Conservation (phyloP, 1,139 yeast genomes). For the Lodderomyces metapsilosis region DNA sequence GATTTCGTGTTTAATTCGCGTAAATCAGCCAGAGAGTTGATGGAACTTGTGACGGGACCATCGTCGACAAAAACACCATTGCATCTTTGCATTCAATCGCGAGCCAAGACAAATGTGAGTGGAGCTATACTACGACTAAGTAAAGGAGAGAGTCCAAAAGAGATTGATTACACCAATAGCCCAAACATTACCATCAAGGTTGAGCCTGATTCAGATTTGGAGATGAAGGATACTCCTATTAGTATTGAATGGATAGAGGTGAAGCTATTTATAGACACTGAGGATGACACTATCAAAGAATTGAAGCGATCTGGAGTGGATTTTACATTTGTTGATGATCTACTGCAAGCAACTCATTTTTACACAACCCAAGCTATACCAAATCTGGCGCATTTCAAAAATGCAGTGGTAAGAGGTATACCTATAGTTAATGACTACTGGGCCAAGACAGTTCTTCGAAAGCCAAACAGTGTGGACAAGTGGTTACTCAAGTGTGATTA, state of each 20-base stretch:
- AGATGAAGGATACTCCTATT: conserved; percentile 16
- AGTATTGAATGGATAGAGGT: conserved; percentile 26
- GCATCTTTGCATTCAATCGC: conserved; percentile 24
- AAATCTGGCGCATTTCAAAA: conserved; percentile 15
- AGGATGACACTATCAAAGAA: not conserved
- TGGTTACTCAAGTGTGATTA: conserved; percentile 24
- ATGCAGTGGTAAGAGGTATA: conserved; percentile 26
- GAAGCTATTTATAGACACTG: conserved; percentile 13
- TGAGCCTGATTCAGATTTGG: not conserved
- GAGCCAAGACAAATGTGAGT: conserved; percentile 32
- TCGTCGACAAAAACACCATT: conserved; percentile 20
- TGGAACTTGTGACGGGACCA: conserved; percentile 19
- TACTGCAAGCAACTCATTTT: conserved; percentile 26
- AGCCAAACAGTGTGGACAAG: conserved; percentile 15
- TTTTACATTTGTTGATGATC: conserved; percentile 21
- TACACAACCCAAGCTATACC: conserved; percentile 8
- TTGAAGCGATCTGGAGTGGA: conserved; percentile 17
- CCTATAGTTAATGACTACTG: conserved; percentile 28
- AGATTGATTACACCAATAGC: conserved; percentile 17
- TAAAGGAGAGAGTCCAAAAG: conserved; percentile 18
- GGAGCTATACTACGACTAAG: conserved; percentile 24
- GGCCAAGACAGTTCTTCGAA: conserved; percentile 18
- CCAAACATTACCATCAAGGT: conserved; percentile 17
- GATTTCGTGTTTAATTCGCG: conserved; percentile 16
- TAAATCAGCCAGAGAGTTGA: conserved; percentile 32